Percentiles rank a stretch among this genome's conserved stretches.
Conservation (phyloP, 192 early-diverging fungal genomes). For the Podochytrium sp. region DNA sequence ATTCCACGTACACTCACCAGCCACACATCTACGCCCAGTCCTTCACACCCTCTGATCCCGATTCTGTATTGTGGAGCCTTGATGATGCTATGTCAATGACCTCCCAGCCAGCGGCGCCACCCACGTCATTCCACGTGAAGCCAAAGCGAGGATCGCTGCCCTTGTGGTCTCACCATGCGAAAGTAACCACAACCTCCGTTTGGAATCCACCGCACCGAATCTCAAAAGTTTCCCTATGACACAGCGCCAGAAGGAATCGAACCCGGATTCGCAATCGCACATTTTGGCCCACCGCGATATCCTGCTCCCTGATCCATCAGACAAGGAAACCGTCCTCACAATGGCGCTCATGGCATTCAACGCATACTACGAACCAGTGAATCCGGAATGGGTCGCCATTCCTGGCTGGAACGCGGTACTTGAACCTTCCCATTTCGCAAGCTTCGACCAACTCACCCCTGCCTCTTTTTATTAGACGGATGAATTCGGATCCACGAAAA, state of each 20-base stretch:
- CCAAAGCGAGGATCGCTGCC: no score
- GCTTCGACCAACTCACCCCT: neutral
- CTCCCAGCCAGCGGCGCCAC: no score
- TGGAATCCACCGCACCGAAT: neutral
- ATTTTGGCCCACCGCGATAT: conserved; percentile 14
- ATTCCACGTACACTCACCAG: no score
- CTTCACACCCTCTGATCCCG: no score
- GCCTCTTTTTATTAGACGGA: neutral
- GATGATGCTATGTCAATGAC: no score
- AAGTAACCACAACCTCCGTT: no score
- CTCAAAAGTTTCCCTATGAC: neutral
- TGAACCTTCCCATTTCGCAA: no score
- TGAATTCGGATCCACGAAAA: conserved; percentile 46
- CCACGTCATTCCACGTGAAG: no score
- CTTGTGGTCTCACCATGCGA: no score
- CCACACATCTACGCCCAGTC: no score
- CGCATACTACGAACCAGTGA: conserved; percentile 72
- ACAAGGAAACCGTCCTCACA: conserved; percentile 71
- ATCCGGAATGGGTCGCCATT: conserved; percentile 28
- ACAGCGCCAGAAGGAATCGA: neutral
- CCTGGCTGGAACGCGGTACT: conserved; percentile 25
- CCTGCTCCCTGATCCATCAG: conserved; percentile 71
- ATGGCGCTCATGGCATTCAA: conserved; percentile 83
- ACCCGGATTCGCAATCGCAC: neutral
- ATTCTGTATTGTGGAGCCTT: no score